phyloP scores from a whole-genome alignment of 768 basidiomycete species.

The Hysterangium stoloniferum region DNA sequence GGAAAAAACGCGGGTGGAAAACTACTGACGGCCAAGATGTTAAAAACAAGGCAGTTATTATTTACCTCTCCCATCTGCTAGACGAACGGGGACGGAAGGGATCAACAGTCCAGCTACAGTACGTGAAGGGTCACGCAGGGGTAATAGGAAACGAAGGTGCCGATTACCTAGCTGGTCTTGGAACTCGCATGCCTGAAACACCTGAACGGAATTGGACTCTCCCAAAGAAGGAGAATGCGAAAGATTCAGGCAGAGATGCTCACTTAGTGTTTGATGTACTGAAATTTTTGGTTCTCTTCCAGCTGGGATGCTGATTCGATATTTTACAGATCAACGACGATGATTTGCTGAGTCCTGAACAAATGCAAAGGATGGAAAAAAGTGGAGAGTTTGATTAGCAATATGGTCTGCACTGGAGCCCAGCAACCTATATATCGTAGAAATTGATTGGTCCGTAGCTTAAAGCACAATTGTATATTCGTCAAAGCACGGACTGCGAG shows the following conservation, averaged over 20 bases:
- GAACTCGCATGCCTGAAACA: slow-evolving; percentile 32
- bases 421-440: too few relatives aligned
- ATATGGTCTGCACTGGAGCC: too few relatives aligned
- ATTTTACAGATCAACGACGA: neutral
- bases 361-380: neutral
- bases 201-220: slow-evolving; percentile 53
- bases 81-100: slow-evolving; percentile 41
- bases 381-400: slow-evolving; percentile 3
- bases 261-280: neutral
- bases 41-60: slow-evolving; percentile 67
- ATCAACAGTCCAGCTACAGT: slow-evolving; percentile 52
- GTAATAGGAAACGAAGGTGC: slow-evolving; percentile 82
- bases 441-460: too few relatives aligned
- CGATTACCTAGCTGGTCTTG: slow-evolving; percentile 61
- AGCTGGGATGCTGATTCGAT: neutral
- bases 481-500: too few relatives aligned
- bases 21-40: slow-evolving; percentile 45
- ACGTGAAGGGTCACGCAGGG: slow-evolving; percentile 78
- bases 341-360: neutral
- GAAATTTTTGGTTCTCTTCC: neutral
- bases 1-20: slow-evolving; percentile 49
- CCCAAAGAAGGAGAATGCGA: neutral
- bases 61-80: slow-evolving; percentile 59
- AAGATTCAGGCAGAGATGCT: neutral
- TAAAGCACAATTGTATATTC: too few relatives aligned